Evolutionary conservation across 2,329 filamentous ascomycete species (phyloP).

Genomic region (Decorospora gaudefroyi): DNA sequence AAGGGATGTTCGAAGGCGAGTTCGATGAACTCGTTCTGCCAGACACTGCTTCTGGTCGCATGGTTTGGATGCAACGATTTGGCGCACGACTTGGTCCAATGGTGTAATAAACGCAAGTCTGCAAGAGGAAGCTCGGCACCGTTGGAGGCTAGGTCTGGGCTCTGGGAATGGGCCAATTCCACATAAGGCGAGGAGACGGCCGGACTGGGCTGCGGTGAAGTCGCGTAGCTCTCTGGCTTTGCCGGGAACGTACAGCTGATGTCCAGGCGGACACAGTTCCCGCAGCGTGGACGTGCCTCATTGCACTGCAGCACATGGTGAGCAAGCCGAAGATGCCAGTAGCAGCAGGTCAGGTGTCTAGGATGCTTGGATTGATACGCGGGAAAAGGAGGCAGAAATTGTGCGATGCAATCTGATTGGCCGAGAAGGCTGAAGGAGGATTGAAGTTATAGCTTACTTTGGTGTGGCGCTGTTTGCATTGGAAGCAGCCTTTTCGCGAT

Average conservation of each 20-base stretch:
- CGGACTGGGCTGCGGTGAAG: constrained; percentile 23
- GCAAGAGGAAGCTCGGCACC: constrained; percentile 30
- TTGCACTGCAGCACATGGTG: constrained; percentile 32
- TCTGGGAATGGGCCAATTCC: constrained; percentile 7
- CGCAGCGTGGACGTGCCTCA: constrained; percentile 37
- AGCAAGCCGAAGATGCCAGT: constrained; percentile 4
- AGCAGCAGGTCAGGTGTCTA: too few relatives aligned
- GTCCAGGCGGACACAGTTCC: constrained; percentile 38
- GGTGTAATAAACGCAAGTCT: constrained; percentile 37
- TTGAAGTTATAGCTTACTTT: constrained; percentile 30
- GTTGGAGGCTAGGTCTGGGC: constrained; percentile 11
- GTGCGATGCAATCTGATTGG: constrained; percentile 12
- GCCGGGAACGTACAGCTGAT: constrained; percentile 40
- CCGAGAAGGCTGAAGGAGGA: not conserved
- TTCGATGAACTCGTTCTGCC: constrained; percentile 29
- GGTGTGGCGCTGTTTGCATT: constrained; percentile 42
- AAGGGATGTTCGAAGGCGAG: constrained; percentile 36
- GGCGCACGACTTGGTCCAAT: constrained; percentile 34
- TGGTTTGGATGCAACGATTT: constrained; percentile 27
- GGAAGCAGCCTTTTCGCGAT: constrained; percentile 37
- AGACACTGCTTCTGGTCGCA: constrained; percentile 15
- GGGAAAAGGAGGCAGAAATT: constrained; percentile 3
- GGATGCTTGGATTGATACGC: too few relatives aligned
- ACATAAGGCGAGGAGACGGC: constrained; percentile 15
- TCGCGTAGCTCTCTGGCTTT: constrained; percentile 23